A percentile compares a stretch with the other conserved stretches of the same genome.
Evolutionary conservation across 2,329 filamentous ascomycete species (phyloP).

Genomic region (Calonectria honghensis): DNA sequence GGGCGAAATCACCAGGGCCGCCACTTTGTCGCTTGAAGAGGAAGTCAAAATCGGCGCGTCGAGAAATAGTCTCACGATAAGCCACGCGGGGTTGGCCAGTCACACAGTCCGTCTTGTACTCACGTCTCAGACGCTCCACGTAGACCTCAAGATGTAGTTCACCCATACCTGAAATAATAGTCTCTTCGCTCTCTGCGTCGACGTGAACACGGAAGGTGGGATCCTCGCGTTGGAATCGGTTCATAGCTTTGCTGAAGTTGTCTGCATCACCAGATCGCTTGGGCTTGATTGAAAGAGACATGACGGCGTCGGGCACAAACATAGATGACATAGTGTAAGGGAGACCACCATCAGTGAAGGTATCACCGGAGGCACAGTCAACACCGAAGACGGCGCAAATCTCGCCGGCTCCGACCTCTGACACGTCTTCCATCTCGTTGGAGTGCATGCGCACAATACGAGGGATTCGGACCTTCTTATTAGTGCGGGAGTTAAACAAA

Average conservation of each 20-base stretch:
- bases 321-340: constrained; percentile 98
- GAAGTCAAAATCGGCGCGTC: constrained; percentile 90
- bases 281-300: constrained; percentile 97
- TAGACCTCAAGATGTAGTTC: constrained; percentile 98
- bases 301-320: constrained; percentile 98
- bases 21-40: constrained; percentile 96
- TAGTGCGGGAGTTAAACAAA: constrained; percentile 93
- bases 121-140: constrained; percentile 95
- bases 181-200: constrained; percentile 94
- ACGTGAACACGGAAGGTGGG: constrained; percentile 97
- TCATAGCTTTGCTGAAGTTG: constrained; percentile 99
- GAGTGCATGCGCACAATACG: constrained; percentile 99
- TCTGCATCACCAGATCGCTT: constrained; percentile 93
- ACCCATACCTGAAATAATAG: constrained; percentile 98
- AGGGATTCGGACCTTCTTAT: constrained; percentile 97
- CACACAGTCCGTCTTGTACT: constrained; percentile 96
- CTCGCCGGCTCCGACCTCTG: constrained; percentile 94
- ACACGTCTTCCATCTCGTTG: constrained; percentile 98
- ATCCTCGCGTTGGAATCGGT: constrained; percentile 98
- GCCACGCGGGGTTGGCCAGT: constrained; percentile 98
- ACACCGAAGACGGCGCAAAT: constrained; percentile 99
- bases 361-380: constrained; percentile 97
- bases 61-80: constrained; percentile 94
- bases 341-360: constrained; percentile 94
- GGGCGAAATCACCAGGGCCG: constrained; percentile 95